Percentiles rank a stretch among this genome's conserved stretches.
These are phyloP conservation scores for Fusarium subtropicale DNA, from an alignment of 2,329 filamentous ascomycete species.

Conservation along the genomic window DNA sequence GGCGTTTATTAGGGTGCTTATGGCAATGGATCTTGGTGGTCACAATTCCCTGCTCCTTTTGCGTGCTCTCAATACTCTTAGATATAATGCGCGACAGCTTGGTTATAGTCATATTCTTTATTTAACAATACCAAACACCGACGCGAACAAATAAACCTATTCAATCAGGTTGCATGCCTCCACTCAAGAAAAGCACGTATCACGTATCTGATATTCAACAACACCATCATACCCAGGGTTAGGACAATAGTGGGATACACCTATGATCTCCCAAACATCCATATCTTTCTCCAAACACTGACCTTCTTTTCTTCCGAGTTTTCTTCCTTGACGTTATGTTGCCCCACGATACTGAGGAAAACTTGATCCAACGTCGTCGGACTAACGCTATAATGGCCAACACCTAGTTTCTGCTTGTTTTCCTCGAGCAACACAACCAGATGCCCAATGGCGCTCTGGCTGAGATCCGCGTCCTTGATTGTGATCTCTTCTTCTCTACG, in stretches of 20 bases:
- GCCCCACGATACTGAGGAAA: constrained; percentile 85
- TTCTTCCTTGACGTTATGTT: constrained; percentile 83
- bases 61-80: neutral
- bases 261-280: constrained; percentile 44
- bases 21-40: neutral
- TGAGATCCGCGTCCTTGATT: constrained; percentile 43
- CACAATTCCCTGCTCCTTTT: neutral
- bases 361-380: constrained; percentile 92
- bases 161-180: neutral
- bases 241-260: neutral
- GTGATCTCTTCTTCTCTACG: constrained; percentile 41
- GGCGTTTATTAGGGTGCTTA: neutral
- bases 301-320: constrained; percentile 58
- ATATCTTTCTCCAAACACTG: constrained; percentile 40
- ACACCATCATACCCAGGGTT: neutral
- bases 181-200: neutral
- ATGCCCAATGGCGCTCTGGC: constrained; percentile 69
- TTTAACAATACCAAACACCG: neutral
- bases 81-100: neutral
- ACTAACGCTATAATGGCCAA: constrained; percentile 88
- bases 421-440: constrained; percentile 81
- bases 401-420: constrained; percentile 73
- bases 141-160: neutral
- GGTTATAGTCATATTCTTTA: neutral
- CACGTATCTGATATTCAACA: neutral